Evolutionary conservation across 2,329 filamentous ascomycete genomes (phyloP), one percentile per base, ranked within the genome.

Genomic region (Iodosphaeria phyllophila): DNA sequence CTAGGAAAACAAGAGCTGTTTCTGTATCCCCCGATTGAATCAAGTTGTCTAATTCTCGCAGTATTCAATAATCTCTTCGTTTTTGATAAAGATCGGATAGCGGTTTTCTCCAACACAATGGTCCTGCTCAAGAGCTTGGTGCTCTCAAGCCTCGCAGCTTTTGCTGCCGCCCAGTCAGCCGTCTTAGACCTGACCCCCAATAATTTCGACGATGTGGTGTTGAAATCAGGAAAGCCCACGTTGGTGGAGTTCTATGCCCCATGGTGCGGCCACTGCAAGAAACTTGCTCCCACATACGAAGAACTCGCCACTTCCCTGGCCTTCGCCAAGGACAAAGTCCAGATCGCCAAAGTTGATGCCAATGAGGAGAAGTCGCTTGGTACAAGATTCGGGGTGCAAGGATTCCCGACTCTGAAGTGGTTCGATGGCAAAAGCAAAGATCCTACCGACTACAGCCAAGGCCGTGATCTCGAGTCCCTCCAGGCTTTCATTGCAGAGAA

Each of bases 251-350:
- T 98, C 67, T 95, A 92, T 47, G 89, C 89, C 17, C 84, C 86
- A 13, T 98, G 89, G 89, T 98, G 89, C 46, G 91, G 89, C 16
- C 89, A 98, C 64, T 98, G 89, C 80, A 95, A 95, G 68, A 92
- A 60, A 44, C 76, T 98, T 17, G 89, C 89, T 10, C 91, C 89
- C 24, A 60, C 91, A 30, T 98, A 91, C 53, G 89, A 98, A 50
- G 79, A 98, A 47, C 71, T 98, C 21, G 89, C 71, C 23, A 50
- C 60, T 24, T 57, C 61, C 20, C 92, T 84, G 50, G 71, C 76
- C 35, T 71, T 66, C 42, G 71, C 72, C 35, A 66, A 66, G 43
- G 59, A 66, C 44, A n/a, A n/a, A n/a, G 69, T 98, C 28, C 73
- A 74, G 45, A 83, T 98, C 44, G 89, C 77, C 39, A 98, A 95